A percentile compares a stretch with the other conserved stretches of the same genome.
These are phyloP conservation scores for Hylodesmum podocarpum DNA, from an alignment of 306 rosid species.

Conservation along the genomic window DNA sequence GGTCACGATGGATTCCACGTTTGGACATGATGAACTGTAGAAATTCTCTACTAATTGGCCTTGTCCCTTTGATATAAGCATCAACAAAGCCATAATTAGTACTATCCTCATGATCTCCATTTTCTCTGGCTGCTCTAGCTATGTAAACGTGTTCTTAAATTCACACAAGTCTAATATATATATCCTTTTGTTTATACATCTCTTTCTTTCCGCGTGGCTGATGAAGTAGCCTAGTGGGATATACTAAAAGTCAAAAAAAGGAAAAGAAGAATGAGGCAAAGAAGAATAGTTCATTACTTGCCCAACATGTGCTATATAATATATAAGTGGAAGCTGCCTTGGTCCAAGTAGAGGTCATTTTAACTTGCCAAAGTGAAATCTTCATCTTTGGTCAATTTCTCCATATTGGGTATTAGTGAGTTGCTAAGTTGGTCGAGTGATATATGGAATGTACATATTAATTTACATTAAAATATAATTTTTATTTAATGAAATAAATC, in stretches of 20 bases:
- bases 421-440: not conserved
- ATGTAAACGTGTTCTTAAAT: not conserved
- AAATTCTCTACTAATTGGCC: conserved; percentile 58
- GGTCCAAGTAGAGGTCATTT: conserved; percentile 13
- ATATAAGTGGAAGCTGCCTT: conserved; percentile 27
- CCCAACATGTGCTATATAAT: conserved; percentile 3
- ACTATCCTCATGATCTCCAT: conserved; percentile 32
- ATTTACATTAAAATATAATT: no score
- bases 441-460: not conserved
- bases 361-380: conserved; percentile 29
- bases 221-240: not conserved
- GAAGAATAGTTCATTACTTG: conserved; percentile 20
- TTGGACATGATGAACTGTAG: conserved; percentile 62
- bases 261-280: not conserved
- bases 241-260: not conserved
- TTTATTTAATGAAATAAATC: no score
- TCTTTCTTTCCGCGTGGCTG: not conserved
- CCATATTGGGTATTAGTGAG: not conserved
- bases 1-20: conserved; percentile 58
- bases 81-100: conserved; percentile 21
- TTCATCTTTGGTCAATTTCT: not conserved
- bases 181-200: not conserved
- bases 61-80: conserved; percentile 29
- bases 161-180: conserved; percentile 12
- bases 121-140: not conserved